Evolutionary conservation across 208 protist species (phyloP).

Genomic region (Entamoeba invadens): DNA sequence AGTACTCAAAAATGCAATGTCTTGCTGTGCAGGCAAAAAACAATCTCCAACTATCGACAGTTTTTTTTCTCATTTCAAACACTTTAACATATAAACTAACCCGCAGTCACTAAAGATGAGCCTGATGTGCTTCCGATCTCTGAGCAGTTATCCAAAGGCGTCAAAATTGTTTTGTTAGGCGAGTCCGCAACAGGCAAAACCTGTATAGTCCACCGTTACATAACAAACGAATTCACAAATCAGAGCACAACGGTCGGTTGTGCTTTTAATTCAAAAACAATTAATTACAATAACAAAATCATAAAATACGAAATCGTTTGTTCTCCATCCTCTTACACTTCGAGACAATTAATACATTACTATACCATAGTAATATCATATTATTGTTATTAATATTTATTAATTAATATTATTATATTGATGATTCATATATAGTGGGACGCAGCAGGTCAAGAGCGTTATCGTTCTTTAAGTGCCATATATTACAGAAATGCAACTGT

Average conservation of each 20-base stretch:
- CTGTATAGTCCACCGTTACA: neutral
- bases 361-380: no score
- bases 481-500: conserved; percentile 29
- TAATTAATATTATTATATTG: no score
- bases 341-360: no score
- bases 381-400: no score
- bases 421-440: no score
- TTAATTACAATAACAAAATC: neutral
- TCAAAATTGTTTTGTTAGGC: neutral
- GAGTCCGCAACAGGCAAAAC: neutral
- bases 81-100: neutral
- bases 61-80: neutral
- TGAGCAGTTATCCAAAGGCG: neutral
- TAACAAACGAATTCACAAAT: neutral
- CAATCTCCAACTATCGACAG: neutral
- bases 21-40: neutral
- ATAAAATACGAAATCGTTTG: neutral
- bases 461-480: neutral
- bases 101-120: neutral
- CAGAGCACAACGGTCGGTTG: neutral
- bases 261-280: neutral
- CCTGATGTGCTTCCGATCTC: neutral
- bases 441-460: conserved; percentile 15
- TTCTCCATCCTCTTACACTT: no score
- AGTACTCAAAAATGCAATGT: neutral